A percentile compares a stretch with the other conserved stretches of the same genome.
These are phyloP conservation scores for Trichoderma virens DNA, from an alignment of 495 filamentous ascomycete genomes.

Conservation along the genomic window DNA sequence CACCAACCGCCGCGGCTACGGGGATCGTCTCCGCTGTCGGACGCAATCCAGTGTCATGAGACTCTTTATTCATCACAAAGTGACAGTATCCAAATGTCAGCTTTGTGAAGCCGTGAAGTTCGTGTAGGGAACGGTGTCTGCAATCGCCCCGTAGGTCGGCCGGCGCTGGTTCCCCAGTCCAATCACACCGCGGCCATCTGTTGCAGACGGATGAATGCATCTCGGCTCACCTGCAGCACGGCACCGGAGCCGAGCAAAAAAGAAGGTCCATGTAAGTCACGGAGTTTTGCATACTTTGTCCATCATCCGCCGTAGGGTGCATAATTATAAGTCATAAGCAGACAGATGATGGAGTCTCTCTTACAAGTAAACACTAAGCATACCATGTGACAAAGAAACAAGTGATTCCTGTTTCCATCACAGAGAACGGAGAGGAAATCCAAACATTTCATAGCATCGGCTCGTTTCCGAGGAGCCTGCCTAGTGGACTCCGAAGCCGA, in stretches of 20 bases:
- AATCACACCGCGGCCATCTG: neutral
- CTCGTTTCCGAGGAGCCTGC: neutral
- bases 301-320: too few species aligned
- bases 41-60: conserved; percentile 2
- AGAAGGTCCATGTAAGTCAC: neutral
- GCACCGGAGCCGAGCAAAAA: conserved; percentile 3
- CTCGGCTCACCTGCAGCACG: conserved; percentile 7
- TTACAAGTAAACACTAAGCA: too few species aligned
- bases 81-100: neutral
- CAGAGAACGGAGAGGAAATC: too few species aligned
- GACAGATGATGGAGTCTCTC: too few species aligned
- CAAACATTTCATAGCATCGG: too few species aligned
- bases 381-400: too few species aligned
- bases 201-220: neutral
- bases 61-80: neutral
- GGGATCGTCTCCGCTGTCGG: neutral
- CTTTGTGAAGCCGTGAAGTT: neutral
- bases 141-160: neutral
- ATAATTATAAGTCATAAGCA: too few species aligned
- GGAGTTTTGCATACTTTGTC: neutral
- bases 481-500: conserved; percentile 5
- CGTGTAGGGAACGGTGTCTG: neutral
- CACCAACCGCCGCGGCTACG: neutral
- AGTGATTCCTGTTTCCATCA: too few species aligned
- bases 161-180: neutral